Evolutionary conservation across 2,329 filamentous ascomycete genomes (phyloP), one percentile per base, ranked within the genome.

Genomic region (Blastomyces emzantsi): DNA sequence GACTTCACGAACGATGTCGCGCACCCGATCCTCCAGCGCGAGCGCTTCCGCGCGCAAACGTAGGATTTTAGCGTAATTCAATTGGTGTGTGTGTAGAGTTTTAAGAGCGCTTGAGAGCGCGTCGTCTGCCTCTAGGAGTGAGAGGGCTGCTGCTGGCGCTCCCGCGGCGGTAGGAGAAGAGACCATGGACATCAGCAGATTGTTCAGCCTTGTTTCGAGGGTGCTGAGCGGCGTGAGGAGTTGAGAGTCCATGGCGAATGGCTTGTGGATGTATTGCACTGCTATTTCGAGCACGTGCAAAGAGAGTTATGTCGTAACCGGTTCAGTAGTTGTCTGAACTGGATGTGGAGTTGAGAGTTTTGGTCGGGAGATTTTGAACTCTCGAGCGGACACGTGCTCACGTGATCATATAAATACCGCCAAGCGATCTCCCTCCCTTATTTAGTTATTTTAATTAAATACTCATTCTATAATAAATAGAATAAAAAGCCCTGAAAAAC

Each of bases 91-190:
- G 64, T 76, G 75, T 17, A 80, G 76, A 2, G 75, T 75, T 30
- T 75, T 67, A 30, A 80, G 73, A 25, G 77, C 72, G n/a, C 73
- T 71, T 30, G 75, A 73, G 33, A 80, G 69, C 15, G 68, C 68
- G 66, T 79, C 75, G 68, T 80, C 78, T 9, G 77, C 76, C 57
- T 75, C 69, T 41, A 80, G 69, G 8, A 80, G 71, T 61, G 74
- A 71, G 61, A 73, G 61, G 3, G 77, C 73, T 4, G 77, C 76
- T 8, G 75, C 71, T 1, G 78, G 78, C 0, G 77, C 78, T 52
- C 73, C 74, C 8, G 76, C 70, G 28, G 76, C 78, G 11, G 78
- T 77, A 3, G 78, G 77, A 0, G 77, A 77, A 43, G 76, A 77
- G 3, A 75, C 78, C 3, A 80, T 72, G 39, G 73, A 74, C 5